These are phyloP conservation scores for Bruguiera gymnorhiza DNA, from an alignment of 345 rosid species.

Conservation along the genomic window DNA sequence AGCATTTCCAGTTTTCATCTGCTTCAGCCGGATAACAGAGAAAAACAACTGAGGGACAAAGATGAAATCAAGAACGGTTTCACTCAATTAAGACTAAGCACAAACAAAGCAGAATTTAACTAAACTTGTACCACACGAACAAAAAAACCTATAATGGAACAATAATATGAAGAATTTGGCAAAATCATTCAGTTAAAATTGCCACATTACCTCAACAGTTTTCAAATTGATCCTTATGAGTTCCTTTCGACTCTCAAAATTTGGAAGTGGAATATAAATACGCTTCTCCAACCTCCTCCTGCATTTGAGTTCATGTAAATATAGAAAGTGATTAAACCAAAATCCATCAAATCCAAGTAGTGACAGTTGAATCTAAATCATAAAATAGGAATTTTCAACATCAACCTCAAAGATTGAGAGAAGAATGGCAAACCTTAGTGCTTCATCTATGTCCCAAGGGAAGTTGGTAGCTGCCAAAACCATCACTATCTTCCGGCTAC, in stretches of 20 bases:
- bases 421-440: conserved; percentile 59
- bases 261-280: conserved; percentile 97
- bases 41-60: too few relatives aligned
- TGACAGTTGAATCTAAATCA: too few relatives aligned
- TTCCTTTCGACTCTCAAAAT: conserved; percentile 95
- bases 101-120: background rate
- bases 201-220: conserved; percentile 76
- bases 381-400: background rate
- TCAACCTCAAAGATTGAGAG: background rate
- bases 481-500: conserved; percentile 95
- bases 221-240: conserved; percentile 93
- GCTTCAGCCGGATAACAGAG: too few relatives aligned
- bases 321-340: background rate
- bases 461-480: conserved; percentile 98
- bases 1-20: too few relatives aligned
- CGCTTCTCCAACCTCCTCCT: conserved; percentile 99
- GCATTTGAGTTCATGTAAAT: conserved; percentile 26
- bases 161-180: background rate
- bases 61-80: too few relatives aligned
- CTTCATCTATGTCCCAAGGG: conserved; percentile 99
- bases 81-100: too few relatives aligned
- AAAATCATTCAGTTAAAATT: background rate
- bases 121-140: background rate
- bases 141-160: background rate
- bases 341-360: conserved; percentile 9